Evolutionary conservation across 306 rosid species (phyloP).

Genomic region (Pyrus bretschneideri): DNA sequence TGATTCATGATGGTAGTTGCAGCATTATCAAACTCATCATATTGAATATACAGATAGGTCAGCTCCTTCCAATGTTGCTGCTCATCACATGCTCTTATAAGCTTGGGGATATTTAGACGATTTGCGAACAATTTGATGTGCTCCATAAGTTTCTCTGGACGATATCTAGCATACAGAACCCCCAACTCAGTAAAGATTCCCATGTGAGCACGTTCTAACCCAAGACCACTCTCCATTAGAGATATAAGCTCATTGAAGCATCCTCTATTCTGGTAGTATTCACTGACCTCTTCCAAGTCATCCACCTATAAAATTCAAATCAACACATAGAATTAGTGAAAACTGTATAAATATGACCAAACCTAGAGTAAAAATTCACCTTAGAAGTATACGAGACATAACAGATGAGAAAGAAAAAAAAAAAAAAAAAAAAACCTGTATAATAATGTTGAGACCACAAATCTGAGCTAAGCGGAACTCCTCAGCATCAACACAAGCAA

Average conservation of each 20-base stretch:
- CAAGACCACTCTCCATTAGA: conserved; percentile 98
- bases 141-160: conserved; percentile 99
- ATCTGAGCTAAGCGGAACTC: conserved; percentile 99
- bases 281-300: conserved; percentile 99
- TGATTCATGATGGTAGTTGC: conserved; percentile 99
- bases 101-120: conserved; percentile 94
- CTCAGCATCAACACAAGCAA: conserved; percentile 98
- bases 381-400: neutral
- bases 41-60: conserved; percentile 91
- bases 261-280: conserved; percentile 96
- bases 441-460: conserved; percentile 93
- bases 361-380: conserved; percentile 3
- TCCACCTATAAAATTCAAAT: conserved; percentile 63
- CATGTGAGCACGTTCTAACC: conserved; percentile 98
- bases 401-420: conserved; percentile 14
- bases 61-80: conserved; percentile 98
- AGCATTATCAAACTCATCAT: conserved; percentile 98
- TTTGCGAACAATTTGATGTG: conserved; percentile 92
- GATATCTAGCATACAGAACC: conserved; percentile 97
- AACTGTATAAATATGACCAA: neutral
- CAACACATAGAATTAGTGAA: conserved; percentile 4
- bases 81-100: conserved; percentile 96
- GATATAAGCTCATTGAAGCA: conserved; percentile 95
- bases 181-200: conserved; percentile 99
- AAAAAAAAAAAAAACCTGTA: conserved; percentile 55